Evolutionary conservation across 2,329 filamentous ascomycete genomes (phyloP), one percentile per base, ranked within the genome.

Genomic region (Penicillium sp.): DNA sequence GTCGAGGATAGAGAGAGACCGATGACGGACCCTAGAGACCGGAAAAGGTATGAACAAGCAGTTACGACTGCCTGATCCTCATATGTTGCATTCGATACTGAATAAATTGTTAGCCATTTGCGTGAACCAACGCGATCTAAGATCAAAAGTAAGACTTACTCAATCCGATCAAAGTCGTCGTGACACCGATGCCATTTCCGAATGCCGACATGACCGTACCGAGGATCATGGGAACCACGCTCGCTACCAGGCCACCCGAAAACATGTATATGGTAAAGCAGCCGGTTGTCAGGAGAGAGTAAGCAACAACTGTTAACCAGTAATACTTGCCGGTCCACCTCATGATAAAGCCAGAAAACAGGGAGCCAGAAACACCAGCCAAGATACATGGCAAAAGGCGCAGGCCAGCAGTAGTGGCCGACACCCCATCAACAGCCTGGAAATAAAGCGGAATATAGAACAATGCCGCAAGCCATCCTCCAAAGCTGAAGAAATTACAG

Each of bases 371-470:
- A 2, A 93, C 89, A 28, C 84, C 85, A 5, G 80, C 79, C 3
- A 88, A 45, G 65, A 91, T 90, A 58, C 83, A 83, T 0, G 91
- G 91, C 35, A 94, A 79, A 19, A 94, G 83, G 37, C 88, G 80
- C 0, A 89, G 62, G 1, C 90, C 90, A 4, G 90, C 86, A 58
- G 81, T 75, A 0, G 88, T 88, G 1, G 91, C 88, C 4, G 83
- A 84, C 26, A 88, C 78, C 5, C 86, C 86, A 54, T 89, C 82
- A 0, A 89, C 88, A 5, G 89, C 90, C 76, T 94, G 91, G 77
- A 91, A 91, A 76, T 90, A 92, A 2, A 94, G 80, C 1, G 91
- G 90, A n/a, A 91, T 79, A 77, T 91, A 91, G 80, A 92, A 94
- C 4, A 91, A 66, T 1, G 84, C 78, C 0, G 85, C 84, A 51